Conservation (phyloP, 495 filamentous ascomycete species). For the Wilcoxina mikolae region DNA sequence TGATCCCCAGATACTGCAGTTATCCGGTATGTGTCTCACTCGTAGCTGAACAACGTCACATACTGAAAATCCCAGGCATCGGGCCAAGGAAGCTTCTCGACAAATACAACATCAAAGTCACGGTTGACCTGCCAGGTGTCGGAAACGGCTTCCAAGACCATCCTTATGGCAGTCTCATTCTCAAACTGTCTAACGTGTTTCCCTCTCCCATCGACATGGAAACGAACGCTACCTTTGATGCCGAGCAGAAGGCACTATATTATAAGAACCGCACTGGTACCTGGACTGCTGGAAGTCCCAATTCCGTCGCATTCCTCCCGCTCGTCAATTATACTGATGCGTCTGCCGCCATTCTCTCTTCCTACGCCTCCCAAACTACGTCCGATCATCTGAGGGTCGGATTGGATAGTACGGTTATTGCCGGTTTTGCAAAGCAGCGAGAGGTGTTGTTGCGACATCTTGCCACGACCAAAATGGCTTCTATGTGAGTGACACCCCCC, state of each 20-base stretch:
- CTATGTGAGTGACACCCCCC: constrained; percentile 5
- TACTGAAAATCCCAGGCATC: constrained; percentile 28
- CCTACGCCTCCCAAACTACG: constrained; percentile 23
- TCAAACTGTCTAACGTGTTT: background rate
- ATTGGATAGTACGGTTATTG: constrained; percentile 30
- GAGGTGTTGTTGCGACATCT: constrained; percentile 18
- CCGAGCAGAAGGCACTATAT: constrained; percentile 32
- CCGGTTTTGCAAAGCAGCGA: constrained; percentile 28
- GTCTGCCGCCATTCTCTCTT: constrained; percentile 4
- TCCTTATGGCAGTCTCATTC: constrained; percentile 3
- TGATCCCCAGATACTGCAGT: constrained; percentile 39
- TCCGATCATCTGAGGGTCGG: constrained; percentile 26
- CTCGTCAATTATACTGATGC: background rate
- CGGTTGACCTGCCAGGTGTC: constrained; percentile 37
- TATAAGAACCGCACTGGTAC: constrained; percentile 25
- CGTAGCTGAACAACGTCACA: background rate
- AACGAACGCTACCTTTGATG: constrained; percentile 34
- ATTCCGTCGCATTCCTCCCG: constrained; percentile 31
- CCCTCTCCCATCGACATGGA: background rate
- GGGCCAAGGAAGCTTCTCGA: constrained; percentile 34
- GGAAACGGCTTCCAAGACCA: constrained; percentile 44
- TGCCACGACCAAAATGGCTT: constrained; percentile 13
- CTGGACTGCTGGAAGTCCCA: constrained; percentile 22
- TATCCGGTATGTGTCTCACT: constrained; percentile 21
- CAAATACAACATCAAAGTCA: constrained; percentile 30